phyloP scores from a whole-genome alignment of 2,329 filamentous ascomycete species.

The Lachnellula cervina region DNA sequence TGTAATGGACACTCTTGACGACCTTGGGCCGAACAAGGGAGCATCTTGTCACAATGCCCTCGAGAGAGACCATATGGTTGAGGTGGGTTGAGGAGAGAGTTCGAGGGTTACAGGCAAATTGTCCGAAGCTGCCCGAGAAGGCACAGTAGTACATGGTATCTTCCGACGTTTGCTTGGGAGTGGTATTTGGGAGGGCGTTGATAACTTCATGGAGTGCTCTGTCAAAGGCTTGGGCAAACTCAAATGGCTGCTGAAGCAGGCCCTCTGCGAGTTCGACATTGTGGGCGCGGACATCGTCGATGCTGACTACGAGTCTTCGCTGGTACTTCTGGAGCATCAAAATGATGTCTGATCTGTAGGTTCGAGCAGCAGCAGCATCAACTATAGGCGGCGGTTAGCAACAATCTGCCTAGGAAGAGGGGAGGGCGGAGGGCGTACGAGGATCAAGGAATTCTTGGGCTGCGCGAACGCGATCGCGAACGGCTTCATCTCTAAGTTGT shows the following conservation, averaged over 20 bases:
- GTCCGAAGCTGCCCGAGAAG: slow-evolving; percentile 93
- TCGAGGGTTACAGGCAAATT: slow-evolving; percentile 90
- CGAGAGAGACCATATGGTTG: slow-evolving; percentile 94
- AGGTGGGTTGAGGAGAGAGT: slow-evolving; percentile 85
- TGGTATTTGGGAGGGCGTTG: slow-evolving; percentile 69
- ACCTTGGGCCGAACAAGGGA: slow-evolving; percentile 94
- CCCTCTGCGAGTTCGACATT: slow-evolving; percentile 74
- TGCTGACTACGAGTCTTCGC: slow-evolving; percentile 63
- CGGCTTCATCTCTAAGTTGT: slow-evolving; percentile 78
- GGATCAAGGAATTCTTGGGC: slow-evolving; percentile 94
- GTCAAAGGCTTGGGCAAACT: slow-evolving; percentile 84
- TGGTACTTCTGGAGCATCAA: slow-evolving; percentile 66
- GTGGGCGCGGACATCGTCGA: slow-evolving; percentile 89
- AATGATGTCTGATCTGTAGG: slow-evolving; percentile 87
- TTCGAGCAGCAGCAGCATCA: slow-evolving; percentile 37
- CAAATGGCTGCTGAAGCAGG: slow-evolving; percentile 80
- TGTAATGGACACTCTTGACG: slow-evolving; percentile 97
- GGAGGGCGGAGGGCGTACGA: slow-evolving; percentile 50
- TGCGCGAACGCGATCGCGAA: slow-evolving; percentile 75
- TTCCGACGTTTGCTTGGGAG: slow-evolving; percentile 68
- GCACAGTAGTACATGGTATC: slow-evolving; percentile 93
- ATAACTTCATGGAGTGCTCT: slow-evolving; percentile 85
- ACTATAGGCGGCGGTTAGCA: slow-evolving; percentile 27
- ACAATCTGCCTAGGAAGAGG: slow-evolving; percentile 1
- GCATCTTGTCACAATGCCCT: slow-evolving; percentile 95